Percentiles rank a stretch among this genome's conserved stretches.
Evolutionary conservation across 305 asterid genomes (phyloP).

Genomic region (Withania somnifera): DNA sequence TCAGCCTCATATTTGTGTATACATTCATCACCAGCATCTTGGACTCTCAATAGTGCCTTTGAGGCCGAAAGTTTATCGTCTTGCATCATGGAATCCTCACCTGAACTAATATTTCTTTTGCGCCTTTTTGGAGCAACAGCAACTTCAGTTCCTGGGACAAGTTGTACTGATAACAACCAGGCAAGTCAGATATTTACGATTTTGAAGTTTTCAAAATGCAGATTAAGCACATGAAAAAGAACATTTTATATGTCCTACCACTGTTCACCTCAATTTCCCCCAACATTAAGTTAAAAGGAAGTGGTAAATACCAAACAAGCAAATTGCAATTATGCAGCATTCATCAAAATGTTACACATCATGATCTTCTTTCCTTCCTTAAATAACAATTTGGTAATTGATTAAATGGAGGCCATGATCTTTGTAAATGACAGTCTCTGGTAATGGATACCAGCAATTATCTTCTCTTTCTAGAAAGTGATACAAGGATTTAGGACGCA

Average conservation of each 20-base stretch:
- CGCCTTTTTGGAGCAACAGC: conserved; percentile 95
- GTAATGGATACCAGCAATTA: background rate
- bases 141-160: conserved; percentile 91
- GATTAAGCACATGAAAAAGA: background rate
- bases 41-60: conserved; percentile 71
- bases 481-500: background rate
- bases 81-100: conserved; percentile 25
- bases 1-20: conserved; percentile 34
- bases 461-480: background rate
- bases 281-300: background rate
- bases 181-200: conserved; percentile 18
- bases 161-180: conserved; percentile 59
- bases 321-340: background rate
- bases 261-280: background rate
- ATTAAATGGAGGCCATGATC: background rate
- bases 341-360: background rate
- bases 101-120: conserved; percentile 24
- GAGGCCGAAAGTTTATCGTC: conserved; percentile 25
- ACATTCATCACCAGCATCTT: conserved; percentile 47
- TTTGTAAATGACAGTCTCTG: background rate
- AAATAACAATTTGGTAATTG: background rate
- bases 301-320: background rate
- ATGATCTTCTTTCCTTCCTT: background rate
- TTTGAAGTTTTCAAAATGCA: background rate
- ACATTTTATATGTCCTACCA: background rate